Evolutionary conservation across 768 basidiomycete species (phyloP).

Genomic region (Hygrophorus russula): DNA sequence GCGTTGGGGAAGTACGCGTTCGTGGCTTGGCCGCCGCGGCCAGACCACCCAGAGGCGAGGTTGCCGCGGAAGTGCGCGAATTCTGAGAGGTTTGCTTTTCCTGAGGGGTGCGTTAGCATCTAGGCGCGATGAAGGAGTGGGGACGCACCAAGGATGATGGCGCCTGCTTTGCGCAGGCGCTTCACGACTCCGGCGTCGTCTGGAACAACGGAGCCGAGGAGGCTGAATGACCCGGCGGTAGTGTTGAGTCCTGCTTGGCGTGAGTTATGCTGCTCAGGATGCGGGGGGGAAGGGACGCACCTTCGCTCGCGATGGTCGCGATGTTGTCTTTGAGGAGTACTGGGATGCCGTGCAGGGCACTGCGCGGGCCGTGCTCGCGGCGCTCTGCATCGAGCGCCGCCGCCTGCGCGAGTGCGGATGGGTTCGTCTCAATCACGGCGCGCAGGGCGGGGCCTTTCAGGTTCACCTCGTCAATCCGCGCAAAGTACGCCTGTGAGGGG

Average conservation of each 20-base stretch:
- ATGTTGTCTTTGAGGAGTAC: slow-evolving; percentile 35
- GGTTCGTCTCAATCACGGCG: slow-evolving; percentile 49
- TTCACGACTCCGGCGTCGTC: too few species aligned
- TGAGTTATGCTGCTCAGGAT: slow-evolving; percentile 32
- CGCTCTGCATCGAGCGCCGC: slow-evolving; percentile 37
- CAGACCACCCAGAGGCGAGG: slow-evolving; percentile 45
- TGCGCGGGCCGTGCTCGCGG: slow-evolving; percentile 27
- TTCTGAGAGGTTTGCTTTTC: too few species aligned
- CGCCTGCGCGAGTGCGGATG: slow-evolving; percentile 40
- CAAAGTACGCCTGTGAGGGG: slow-evolving; percentile 49
- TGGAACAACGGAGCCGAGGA: too few species aligned
- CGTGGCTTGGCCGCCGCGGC: slow-evolving; percentile 20
- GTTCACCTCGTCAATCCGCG: slow-evolving; percentile 62
- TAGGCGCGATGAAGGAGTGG: too few species aligned
- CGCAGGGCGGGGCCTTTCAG: slow-evolving; percentile 42
- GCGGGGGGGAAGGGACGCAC: slow-evolving; percentile 11
- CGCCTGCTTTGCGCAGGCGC: too few species aligned
- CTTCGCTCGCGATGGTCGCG: slow-evolving; percentile 33
- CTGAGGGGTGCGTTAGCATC: too few species aligned
- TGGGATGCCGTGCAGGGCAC: slow-evolving; percentile 43
- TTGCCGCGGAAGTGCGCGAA: slow-evolving; percentile 33
- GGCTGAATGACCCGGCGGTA: slow-evolving; percentile 25
- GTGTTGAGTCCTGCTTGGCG: slow-evolving; percentile 43
- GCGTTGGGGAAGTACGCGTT: slow-evolving; percentile 39
- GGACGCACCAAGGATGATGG: too few species aligned